Evolutionary conservation across 176 grass and related monocot species (phyloP).

Genomic region (Hyparrhenia diplandra): DNA sequence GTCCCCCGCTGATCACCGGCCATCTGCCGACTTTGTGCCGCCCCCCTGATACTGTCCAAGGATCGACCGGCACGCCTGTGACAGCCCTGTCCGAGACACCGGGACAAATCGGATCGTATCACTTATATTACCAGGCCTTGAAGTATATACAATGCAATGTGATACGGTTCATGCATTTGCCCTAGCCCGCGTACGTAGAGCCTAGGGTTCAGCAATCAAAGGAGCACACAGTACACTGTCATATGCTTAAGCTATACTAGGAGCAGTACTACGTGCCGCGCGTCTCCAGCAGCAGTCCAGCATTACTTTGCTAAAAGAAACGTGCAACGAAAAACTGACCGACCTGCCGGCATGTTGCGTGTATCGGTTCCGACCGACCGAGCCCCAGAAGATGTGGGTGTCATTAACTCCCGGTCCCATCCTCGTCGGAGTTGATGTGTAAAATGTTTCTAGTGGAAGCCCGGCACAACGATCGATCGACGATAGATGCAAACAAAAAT

Average conservation of each 20-base stretch:
- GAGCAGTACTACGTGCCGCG: background rate
- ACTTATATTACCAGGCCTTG: background rate
- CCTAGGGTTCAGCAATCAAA: slow-evolving; percentile 30
- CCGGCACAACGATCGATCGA: background rate
- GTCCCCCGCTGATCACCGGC: slow-evolving; percentile 15
- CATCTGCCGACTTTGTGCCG: background rate
- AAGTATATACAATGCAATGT: background rate
- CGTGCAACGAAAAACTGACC: slow-evolving; percentile 20
- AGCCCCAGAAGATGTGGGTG: slow-evolving; percentile 28
- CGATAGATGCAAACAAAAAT: background rate
- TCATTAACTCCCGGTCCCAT: slow-evolving; percentile 25
- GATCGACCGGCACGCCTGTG: slow-evolving; percentile 26
- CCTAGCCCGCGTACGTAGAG: background rate
- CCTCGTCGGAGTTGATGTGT: slow-evolving; percentile 16
- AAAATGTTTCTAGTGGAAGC: background rate
- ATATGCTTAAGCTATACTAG: background rate
- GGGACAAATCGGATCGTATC: slow-evolving; percentile 53
- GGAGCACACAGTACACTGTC: background rate
- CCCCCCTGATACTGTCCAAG: slow-evolving; percentile 11
- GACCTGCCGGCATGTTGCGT: background rate
- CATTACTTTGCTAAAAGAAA: background rate
- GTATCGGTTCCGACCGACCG: slow-evolving; percentile 34
- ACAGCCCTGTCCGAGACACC: slow-evolving; percentile 23
- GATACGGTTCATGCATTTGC: background rate
- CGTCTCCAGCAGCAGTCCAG: background rate